Evolutionary conservation across 371 early-diverging fungal genomes (phyloP).

Genomic region (Amoeboaphelidium protococcarum): DNA sequence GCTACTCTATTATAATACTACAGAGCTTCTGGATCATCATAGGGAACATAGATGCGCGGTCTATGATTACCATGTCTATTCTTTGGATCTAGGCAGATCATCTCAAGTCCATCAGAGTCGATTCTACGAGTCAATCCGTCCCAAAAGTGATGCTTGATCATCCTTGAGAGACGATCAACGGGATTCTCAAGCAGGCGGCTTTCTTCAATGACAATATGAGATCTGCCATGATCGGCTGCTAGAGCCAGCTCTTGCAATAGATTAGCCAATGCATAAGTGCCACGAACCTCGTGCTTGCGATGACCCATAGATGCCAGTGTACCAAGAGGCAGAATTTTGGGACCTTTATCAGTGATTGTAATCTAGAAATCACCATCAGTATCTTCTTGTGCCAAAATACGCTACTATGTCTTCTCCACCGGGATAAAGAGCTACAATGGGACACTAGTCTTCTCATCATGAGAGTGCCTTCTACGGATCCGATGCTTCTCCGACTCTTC

Average conservation of each 20-base stretch:
- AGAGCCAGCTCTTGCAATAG: constrained; percentile 77
- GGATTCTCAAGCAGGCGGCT: constrained; percentile 75
- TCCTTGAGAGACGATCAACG: constrained; percentile 55
- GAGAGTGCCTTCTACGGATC: constrained; percentile 13
- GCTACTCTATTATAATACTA: constrained; percentile 49
- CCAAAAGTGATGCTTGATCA: constrained; percentile 81
- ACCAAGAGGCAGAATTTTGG: constrained; percentile 59
- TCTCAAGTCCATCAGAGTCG: constrained; percentile 61
- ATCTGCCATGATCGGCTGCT: constrained; percentile 59
- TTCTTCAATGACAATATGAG: constrained; percentile 58
- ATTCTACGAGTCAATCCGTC: constrained; percentile 74
- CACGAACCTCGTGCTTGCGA: constrained; percentile 62
- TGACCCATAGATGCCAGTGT: constrained; percentile 65
- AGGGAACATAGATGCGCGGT: constrained; percentile 74
- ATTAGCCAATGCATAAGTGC: constrained; percentile 79
- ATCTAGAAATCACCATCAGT: constrained; percentile 83
- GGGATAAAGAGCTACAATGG: too few relatives aligned
- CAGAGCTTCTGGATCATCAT: constrained; percentile 37
- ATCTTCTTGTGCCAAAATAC: constrained; percentile 71
- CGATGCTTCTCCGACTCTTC: too few relatives aligned
- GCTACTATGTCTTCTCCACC: constrained; percentile 3
- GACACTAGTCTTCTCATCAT: constrained; percentile 52
- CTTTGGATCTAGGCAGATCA: constrained; percentile 80
- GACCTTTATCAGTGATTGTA: constrained; percentile 71
- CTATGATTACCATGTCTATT: constrained; percentile 42